Percentiles rank a stretch among this genome's conserved stretches.
Evolutionary conservation across 2,329 filamentous ascomycete genomes (phyloP).

Genomic region (Onygenales sp.): DNA sequence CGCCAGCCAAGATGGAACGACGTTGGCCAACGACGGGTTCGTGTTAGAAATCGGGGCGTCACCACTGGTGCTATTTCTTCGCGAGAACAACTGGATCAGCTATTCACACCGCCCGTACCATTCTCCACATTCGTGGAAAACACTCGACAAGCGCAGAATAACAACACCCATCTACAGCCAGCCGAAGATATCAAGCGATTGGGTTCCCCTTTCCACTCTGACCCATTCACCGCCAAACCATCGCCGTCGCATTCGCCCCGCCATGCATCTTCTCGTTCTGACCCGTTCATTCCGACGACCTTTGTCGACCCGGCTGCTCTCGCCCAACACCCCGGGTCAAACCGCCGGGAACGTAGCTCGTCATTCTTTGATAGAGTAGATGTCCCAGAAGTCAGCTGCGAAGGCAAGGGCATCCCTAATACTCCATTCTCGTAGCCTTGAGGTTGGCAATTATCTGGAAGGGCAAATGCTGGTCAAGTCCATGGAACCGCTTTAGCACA

Average conservation of each 20-base stretch:
- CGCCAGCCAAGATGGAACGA: constrained; percentile 32
- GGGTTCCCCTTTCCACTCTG: constrained; percentile 39
- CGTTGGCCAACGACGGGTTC: constrained; percentile 46
- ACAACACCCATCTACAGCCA: constrained; percentile 23
- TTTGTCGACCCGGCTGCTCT: neutral
- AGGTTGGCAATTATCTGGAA: neutral
- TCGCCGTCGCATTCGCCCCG: constrained; percentile 22
- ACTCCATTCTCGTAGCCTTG: neutral
- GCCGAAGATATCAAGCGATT: constrained; percentile 36
- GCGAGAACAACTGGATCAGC: constrained; percentile 41
- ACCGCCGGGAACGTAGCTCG: constrained; percentile 14
- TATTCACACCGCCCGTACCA: constrained; percentile 44
- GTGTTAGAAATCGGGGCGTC: constrained; percentile 53
- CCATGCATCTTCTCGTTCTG: constrained; percentile 35
- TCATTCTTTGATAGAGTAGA: neutral
- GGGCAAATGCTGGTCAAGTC: neutral
- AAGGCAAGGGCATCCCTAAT: constrained; percentile 24
- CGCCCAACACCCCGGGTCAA: neutral
- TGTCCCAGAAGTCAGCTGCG: constrained; percentile 20
- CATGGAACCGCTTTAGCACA: no score
- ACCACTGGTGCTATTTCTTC: constrained; percentile 47
- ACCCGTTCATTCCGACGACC: constrained; percentile 27
- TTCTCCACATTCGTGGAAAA: neutral
- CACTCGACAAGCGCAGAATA: constrained; percentile 4
- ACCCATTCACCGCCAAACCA: constrained; percentile 25